Evolutionary conservation across 2,329 filamentous ascomycete species (phyloP).

Genomic region (Aureobasidium subglaciale): DNA sequence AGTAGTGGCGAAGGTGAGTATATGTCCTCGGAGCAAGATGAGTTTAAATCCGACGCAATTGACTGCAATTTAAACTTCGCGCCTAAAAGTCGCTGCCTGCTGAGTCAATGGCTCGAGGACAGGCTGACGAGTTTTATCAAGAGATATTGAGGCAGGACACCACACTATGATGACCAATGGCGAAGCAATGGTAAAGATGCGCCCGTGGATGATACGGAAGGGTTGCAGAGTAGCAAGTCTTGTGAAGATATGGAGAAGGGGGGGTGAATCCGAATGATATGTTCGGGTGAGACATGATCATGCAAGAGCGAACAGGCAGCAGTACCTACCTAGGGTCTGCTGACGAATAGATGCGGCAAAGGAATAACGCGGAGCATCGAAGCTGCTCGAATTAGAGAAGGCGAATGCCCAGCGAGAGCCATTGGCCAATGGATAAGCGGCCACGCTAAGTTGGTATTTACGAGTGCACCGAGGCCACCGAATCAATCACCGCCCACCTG

Average conservation of each 20-base stretch:
- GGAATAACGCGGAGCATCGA: slow-evolving; percentile 14
- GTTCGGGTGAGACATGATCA: slow-evolving; percentile 11
- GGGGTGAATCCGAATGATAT: slow-evolving; percentile 10
- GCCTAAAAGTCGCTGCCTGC: slow-evolving; percentile 15
- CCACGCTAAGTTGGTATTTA: slow-evolving; percentile 8
- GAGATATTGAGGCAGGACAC: background rate
- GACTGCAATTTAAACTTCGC: slow-evolving; percentile 8
- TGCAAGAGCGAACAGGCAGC: slow-evolving; percentile 14
- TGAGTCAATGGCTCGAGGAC: slow-evolving; percentile 12
- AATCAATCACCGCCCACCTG: background rate
- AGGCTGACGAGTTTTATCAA: background rate
- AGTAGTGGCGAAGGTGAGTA: slow-evolving; percentile 11
- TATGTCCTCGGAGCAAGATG: slow-evolving; percentile 3
- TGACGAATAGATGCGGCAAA: slow-evolving; percentile 16
- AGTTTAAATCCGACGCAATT: slow-evolving; percentile 11
- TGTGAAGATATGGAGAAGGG: slow-evolving; percentile 13
- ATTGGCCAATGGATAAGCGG: slow-evolving; percentile 12
- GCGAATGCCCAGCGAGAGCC: background rate
- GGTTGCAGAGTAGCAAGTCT: slow-evolving; percentile 7
- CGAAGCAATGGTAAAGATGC: background rate
- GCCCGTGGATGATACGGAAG: background rate
- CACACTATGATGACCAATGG: background rate
- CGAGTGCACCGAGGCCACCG: background rate
- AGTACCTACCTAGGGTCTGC: slow-evolving; percentile 14
- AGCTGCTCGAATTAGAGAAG: slow-evolving; percentile 14